phyloP scores from a whole-genome alignment of 371 early-diverging fungal genomes.

The Mortierella sp. region DNA sequence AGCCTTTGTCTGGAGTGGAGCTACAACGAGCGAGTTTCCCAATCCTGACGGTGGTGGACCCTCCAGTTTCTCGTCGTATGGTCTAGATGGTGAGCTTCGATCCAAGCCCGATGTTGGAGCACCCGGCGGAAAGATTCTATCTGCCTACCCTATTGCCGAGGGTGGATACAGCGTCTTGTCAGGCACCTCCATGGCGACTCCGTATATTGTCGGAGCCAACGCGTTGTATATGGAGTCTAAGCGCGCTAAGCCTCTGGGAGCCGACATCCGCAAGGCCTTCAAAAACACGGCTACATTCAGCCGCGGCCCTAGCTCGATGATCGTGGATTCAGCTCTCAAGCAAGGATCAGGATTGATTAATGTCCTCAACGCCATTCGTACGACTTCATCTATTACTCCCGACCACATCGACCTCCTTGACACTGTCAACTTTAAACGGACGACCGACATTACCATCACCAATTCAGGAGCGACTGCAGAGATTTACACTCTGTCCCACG shows the following conservation, averaged over 20 bases:
- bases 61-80: constrained; percentile 75
- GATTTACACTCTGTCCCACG: constrained; percentile 66
- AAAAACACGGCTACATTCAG: constrained; percentile 57
- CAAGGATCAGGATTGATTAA: constrained; percentile 87
- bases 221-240: constrained; percentile 67
- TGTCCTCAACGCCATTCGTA: constrained; percentile 68
- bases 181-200: constrained; percentile 70
- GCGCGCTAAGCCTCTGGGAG: constrained; percentile 28
- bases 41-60: constrained; percentile 62
- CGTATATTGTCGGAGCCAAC: constrained; percentile 69
- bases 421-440: constrained; percentile 58
- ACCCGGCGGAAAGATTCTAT: constrained; percentile 54
- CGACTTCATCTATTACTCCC: constrained; percentile 69
- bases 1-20: constrained; percentile 27
- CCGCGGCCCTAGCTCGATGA: constrained; percentile 7
- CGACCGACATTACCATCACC: constrained; percentile 65
- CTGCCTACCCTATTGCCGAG: constrained; percentile 40
- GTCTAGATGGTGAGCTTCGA: constrained; percentile 76
- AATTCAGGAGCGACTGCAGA: constrained; percentile 68
- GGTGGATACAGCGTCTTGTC: constrained; percentile 60
- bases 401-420: constrained; percentile 78
- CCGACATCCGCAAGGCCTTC: constrained; percentile 37
- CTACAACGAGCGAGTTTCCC: constrained; percentile 11
- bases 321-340: constrained; percentile 60
- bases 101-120: constrained; percentile 76